A percentile compares a stretch with the other conserved stretches of the same genome.
phyloP scores from a whole-genome alignment of 2,329 filamentous ascomycete species.

The Monosporascus sp. region DNA sequence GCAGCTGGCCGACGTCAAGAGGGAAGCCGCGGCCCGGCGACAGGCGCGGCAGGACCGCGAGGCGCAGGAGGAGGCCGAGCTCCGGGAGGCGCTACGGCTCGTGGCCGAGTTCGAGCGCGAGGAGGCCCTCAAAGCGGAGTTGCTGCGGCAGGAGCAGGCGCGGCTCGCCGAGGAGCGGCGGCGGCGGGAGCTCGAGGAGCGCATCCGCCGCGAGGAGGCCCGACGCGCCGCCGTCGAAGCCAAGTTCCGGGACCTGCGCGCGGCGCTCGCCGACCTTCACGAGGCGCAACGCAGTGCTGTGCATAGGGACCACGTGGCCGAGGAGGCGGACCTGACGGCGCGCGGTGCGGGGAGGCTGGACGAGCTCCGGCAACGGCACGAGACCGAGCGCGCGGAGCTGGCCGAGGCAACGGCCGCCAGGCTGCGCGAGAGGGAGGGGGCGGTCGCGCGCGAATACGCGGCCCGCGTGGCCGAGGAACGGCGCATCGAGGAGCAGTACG shows the following conservation, averaged over 20 bases:
- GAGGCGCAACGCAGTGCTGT: constrained; percentile 36
- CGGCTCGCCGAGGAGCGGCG: constrained; percentile 31
- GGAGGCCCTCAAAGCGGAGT: constrained; percentile 37
- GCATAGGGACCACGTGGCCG: constrained; percentile 32
- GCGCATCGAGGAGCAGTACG: constrained; percentile 40
- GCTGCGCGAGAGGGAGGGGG: constrained; percentile 28
- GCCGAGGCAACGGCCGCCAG: constrained; percentile 19
- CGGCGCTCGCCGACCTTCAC: constrained; percentile 34
- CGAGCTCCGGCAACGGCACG: constrained; percentile 29
- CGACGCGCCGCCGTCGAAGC: constrained; percentile 33
- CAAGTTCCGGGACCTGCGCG: constrained; percentile 34
- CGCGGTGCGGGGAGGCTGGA: constrained; percentile 20
- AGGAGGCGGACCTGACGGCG: constrained; percentile 21
- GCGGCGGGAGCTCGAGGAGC: constrained; percentile 32
- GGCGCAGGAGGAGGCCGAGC: constrained; percentile 28
- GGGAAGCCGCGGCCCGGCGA: constrained; percentile 29
- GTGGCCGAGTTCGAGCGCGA: constrained; percentile 45
- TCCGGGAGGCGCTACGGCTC: constrained; percentile 35
- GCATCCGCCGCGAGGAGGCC: constrained; percentile 34
- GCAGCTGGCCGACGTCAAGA: constrained; percentile 38
- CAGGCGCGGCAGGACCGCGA: constrained; percentile 28
- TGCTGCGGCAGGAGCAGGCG: constrained; percentile 33
- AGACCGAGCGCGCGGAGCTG: constrained; percentile 26
- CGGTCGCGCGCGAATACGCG: constrained; percentile 36
- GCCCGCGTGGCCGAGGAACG: constrained; percentile 36